These are phyloP conservation scores for Murraya koenigii DNA, from an alignment of 345 rosid species.

Conservation along the genomic window DNA sequence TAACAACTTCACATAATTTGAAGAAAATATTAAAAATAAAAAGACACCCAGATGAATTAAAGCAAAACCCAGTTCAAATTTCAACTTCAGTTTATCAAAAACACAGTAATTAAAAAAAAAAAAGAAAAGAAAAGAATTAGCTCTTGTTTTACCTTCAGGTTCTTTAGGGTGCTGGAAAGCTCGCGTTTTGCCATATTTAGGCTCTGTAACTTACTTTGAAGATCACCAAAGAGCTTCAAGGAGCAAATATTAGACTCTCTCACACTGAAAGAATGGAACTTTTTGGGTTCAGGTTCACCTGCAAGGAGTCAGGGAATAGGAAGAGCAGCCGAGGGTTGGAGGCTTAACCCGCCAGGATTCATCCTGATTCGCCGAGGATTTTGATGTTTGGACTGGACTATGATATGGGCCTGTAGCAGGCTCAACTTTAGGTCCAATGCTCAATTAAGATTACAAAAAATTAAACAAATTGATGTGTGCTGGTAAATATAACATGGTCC, in stretches of 20 bases:
- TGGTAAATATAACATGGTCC: no score
- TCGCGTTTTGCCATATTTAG: constrained; percentile 74
- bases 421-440: background rate
- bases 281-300: background rate
- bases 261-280: background rate
- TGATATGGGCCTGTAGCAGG: background rate
- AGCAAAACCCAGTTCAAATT: constrained; percentile 19
- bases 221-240: background rate
- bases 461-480: no score
- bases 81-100: background rate
- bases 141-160: constrained; percentile 62
- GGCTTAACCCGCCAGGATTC: background rate
- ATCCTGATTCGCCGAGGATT: background rate
- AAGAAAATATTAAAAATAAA: background rate
- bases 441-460: no score
- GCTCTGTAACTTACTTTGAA: background rate
- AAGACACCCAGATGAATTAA: constrained; percentile 17
- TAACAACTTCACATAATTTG: background rate
- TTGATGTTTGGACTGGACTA: background rate
- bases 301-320: background rate
- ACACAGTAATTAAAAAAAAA: background rate
- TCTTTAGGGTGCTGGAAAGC: constrained; percentile 79
- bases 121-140: no score
- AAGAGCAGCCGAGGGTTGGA: background rate
- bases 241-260: background rate